Conservation (phyloP, 352 stramenopile genomes). For the Phytophthora pluvialis region DNA sequence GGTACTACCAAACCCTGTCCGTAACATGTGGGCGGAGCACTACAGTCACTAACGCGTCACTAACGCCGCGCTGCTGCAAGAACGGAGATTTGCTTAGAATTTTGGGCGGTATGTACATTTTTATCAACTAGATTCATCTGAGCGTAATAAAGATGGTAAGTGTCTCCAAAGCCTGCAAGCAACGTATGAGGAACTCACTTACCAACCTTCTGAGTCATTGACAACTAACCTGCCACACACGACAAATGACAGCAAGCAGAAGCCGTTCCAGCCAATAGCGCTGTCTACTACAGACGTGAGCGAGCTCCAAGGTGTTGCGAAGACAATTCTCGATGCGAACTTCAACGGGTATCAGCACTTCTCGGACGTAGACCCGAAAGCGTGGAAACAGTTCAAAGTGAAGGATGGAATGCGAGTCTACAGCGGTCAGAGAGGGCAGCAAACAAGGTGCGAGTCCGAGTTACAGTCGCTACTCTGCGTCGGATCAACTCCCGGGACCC, state of each 20-base stretch:
- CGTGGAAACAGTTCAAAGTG: conserved; percentile 32
- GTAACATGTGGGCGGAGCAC: conserved; percentile 4
- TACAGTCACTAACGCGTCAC: conserved; percentile 12
- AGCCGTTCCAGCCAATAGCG: conserved; percentile 34
- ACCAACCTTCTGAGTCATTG: background rate
- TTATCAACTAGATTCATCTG: no score
- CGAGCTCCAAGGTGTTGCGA: conserved; percentile 30
- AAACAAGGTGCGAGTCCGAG: background rate
- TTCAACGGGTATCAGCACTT: conserved; percentile 42
- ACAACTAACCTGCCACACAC: background rate
- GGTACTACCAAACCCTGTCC: no score
- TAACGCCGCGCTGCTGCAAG: background rate
- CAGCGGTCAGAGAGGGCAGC: conserved; percentile 3
- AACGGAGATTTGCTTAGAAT: conserved; percentile 4
- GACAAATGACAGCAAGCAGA: background rate
- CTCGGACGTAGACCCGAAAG: conserved; percentile 11
- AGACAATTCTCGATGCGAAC: conserved; percentile 37
- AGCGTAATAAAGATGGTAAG: no score
- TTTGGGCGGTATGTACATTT: no score
- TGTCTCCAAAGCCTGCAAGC: background rate
- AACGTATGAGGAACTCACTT: conserved; percentile 1
- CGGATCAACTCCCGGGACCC: conserved; percentile 28
- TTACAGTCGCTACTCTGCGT: conserved; percentile 31
- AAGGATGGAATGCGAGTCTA: conserved; percentile 30
- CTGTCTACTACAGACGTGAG: conserved; percentile 23